Base-by-base conservation (phyloP, 1,139 yeast genomes). In the Blastobotrys niveus region DNA sequence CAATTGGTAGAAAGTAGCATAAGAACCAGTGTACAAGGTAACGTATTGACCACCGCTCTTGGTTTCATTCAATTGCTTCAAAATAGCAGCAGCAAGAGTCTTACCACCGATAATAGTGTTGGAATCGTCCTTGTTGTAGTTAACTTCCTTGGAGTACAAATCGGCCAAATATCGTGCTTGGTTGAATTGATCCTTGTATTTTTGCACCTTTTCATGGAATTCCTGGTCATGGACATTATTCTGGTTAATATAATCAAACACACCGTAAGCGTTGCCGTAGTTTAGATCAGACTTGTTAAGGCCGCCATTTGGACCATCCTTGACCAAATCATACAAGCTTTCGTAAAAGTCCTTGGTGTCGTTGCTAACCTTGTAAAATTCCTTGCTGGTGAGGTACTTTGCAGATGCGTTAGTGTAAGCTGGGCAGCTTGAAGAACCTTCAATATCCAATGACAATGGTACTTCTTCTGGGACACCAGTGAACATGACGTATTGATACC, bases 341-440 rank as follows among this genome's bases (percentile, higher is more conserved):
- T 67, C 64, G 51, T 68, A 68, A 54, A 70, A 71, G 15, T 55
- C 61, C 17, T 45, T 54, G 7, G 68, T 58, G 30, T 71, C 63
- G 38, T 53, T 55, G 51, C 70, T 67, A 40, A 55, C 45, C 19
- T 47, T 46, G 47, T 50, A 45, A 55, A 66, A 68, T 14, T 55
- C 61, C 18, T 57, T 61, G 15, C 66, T 48, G 7, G 53, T 43
- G 35, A 45, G 41, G 50, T 62, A 66, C 1, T 52, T 52, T 19
- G 58, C 51, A 12, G 69, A 59, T 8, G 64, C 66, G 17, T 50
- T 58, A 19, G 60, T 50, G 42, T 50, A 59, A 12, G 63, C 55
- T 21, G 74, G 72, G 58, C 76, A 71, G 43, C 58, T 52, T n/a
- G 48, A 64, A 48, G 65, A 69, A 40, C 74, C 75, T 49, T 66